A percentile compares a stretch with the other conserved stretches of the same genome.
Conservation (phyloP, 2,329 filamentous ascomycete species). For the Alternaria triticimaculans region DNA sequence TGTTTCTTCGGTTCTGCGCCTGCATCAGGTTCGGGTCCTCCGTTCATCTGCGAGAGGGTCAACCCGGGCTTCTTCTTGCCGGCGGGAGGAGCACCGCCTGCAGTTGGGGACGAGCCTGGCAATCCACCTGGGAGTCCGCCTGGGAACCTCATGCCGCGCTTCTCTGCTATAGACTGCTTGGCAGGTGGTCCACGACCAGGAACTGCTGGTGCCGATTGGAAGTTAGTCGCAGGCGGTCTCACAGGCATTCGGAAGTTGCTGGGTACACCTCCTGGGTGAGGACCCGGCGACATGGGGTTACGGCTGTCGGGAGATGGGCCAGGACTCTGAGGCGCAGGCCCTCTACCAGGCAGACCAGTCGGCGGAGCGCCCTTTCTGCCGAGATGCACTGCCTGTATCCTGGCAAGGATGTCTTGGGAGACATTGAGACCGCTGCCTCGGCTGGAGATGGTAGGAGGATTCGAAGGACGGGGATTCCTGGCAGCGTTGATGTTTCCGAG, state of each 20-base stretch:
- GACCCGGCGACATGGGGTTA: constrained; percentile 34
- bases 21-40: constrained; percentile 27
- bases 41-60: constrained; percentile 54
- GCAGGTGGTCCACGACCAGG: constrained; percentile 57
- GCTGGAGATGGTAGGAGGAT: constrained; percentile 52
- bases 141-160: constrained; percentile 69
- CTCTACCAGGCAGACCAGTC: constrained; percentile 32
- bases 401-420: constrained; percentile 69
- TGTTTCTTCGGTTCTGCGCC: constrained; percentile 40
- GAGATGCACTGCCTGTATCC: constrained; percentile 73
- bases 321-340: constrained; percentile 36
- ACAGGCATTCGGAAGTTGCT: constrained; percentile 53
- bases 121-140: constrained; percentile 65
- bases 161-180: constrained; percentile 69
- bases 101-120: constrained; percentile 52
- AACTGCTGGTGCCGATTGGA: constrained; percentile 58
- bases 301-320: constrained; percentile 26
- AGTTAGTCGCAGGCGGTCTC: constrained; percentile 50
- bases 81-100: constrained; percentile 41
- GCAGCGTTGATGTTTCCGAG: constrained; percentile 77
- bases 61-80: constrained; percentile 53
- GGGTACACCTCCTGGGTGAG: constrained; percentile 50
- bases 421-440: constrained; percentile 59
- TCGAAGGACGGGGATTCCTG: constrained; percentile 56
- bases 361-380: constrained; percentile 66